Conservation (phyloP, 208 protist species). For the Leishmania aethiopica region DNA sequence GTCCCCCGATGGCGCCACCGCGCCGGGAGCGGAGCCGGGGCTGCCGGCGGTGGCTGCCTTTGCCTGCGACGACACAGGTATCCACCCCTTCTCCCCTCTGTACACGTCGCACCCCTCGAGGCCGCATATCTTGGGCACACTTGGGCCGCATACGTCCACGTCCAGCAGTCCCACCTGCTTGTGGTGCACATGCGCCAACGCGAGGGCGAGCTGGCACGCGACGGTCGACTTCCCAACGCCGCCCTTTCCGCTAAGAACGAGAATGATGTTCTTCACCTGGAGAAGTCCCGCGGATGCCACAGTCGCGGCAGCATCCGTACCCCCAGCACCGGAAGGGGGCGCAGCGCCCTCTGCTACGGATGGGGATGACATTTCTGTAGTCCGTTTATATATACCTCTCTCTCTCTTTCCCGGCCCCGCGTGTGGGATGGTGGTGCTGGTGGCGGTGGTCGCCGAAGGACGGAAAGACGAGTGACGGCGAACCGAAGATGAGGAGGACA, state of each 20-base stretch:
- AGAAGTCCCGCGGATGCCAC: constrained; percentile 21
- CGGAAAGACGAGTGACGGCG: too few relatives aligned
- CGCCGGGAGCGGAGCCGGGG: neutral
- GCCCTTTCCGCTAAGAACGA: constrained; percentile 99
- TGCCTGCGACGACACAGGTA: constrained; percentile 61
- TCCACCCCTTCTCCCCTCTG: constrained; percentile 81
- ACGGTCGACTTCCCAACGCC: constrained; percentile 99
- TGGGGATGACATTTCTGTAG: neutral
- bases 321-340: neutral
- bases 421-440: neutral
- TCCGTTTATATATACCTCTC: too few relatives aligned
- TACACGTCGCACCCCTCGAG: constrained; percentile 91
- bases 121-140: constrained; percentile 97
- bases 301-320: neutral
- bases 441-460: neutral
- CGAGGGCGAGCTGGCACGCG: constrained; percentile 96
- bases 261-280: constrained; percentile 96
- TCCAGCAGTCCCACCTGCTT: constrained; percentile 92
- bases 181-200: constrained; percentile 70
- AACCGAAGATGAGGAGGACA: neutral
- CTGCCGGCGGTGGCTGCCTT: constrained; percentile 6
- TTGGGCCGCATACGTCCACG: constrained; percentile 95
- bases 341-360: neutral
- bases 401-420: neutral
- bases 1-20: constrained; percentile 11